Evolutionary conservation across 2,329 filamentous ascomycete species (phyloP).

Genomic region (Nemania sp.): DNA sequence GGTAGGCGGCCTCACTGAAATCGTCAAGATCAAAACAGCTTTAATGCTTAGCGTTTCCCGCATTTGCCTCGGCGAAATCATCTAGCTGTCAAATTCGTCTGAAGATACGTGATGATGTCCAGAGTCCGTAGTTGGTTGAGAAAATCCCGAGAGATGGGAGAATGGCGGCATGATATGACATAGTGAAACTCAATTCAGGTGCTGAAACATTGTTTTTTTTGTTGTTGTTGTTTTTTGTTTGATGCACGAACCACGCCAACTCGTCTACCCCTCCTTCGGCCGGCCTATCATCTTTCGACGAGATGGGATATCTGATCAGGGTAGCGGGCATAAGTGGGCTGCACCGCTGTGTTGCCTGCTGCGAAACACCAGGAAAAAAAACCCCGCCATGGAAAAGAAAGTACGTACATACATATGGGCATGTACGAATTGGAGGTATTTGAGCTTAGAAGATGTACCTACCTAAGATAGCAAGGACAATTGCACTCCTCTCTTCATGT

Average conservation of each 20-base stretch:
- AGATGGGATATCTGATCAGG: constrained; percentile 16
- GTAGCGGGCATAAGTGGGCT: constrained; percentile 28
- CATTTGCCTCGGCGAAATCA: too few species aligned
- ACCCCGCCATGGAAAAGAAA: constrained; percentile 34
- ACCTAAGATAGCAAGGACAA: not conserved
- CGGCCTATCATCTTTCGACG: constrained; percentile 22
- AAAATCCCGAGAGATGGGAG: too few species aligned
- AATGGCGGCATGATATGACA: too few species aligned
- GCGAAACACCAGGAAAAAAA: constrained; percentile 34
- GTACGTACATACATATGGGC: not conserved
- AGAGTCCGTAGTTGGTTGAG: too few species aligned
- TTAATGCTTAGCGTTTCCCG: too few species aligned
- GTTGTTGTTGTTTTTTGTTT: not conserved
- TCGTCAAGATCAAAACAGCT: too few species aligned
- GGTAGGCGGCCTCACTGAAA: too few species aligned
- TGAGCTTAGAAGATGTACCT: too few species aligned
- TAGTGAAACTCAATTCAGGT: too few species aligned
- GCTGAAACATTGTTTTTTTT: constrained; percentile 7
- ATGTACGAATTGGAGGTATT: too few species aligned
- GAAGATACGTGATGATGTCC: too few species aligned
- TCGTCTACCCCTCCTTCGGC: constrained; percentile 25
- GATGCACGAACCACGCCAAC: constrained; percentile 17
- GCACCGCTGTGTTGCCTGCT: constrained; percentile 10
- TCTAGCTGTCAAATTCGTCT: too few species aligned
- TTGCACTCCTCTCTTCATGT: not conserved